Percentiles rank a stretch among this genome's conserved stretches.
Evolutionary conservation across 2,329 filamentous ascomycete species (phyloP).

Genomic region (Chrysoporthe deuterocubensis): DNA sequence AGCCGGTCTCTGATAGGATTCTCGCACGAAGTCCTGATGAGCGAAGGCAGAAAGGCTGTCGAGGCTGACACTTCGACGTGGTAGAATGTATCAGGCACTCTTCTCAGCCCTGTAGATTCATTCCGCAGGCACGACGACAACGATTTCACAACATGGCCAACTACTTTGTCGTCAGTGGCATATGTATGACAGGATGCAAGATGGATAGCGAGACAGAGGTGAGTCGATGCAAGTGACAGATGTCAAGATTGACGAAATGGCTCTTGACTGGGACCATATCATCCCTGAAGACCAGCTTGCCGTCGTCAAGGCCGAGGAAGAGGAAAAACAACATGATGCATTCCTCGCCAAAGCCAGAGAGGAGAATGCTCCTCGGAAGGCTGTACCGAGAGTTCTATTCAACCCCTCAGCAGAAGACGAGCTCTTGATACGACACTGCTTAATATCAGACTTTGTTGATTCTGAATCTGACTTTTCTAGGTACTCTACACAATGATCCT

Average conservation of each 20-base stretch:
- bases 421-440: not conserved
- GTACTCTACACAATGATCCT: conserved; percentile 1
- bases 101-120: no score
- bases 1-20: no score
- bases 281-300: conserved; percentile 93
- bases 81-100: no score
- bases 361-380: conserved; percentile 82
- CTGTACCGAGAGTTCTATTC: conserved; percentile 47
- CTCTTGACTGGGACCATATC: conserved; percentile 95
- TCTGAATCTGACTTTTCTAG: not conserved
- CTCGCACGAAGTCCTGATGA: no score
- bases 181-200: no score
- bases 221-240: conserved; percentile 84
- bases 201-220: no score
- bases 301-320: conserved; percentile 86
- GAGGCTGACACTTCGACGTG: no score
- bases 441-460: not conserved
- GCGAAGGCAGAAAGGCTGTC: no score
- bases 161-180: no score
- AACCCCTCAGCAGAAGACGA: no score
- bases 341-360: conserved; percentile 83
- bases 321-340: conserved; percentile 79
- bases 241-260: conserved; percentile 83
- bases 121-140: no score
- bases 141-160: no score